These are phyloP conservation scores for Yamadazyma dushanensis DNA, from an alignment of 1,139 yeast species.

Conservation along the genomic window DNA sequence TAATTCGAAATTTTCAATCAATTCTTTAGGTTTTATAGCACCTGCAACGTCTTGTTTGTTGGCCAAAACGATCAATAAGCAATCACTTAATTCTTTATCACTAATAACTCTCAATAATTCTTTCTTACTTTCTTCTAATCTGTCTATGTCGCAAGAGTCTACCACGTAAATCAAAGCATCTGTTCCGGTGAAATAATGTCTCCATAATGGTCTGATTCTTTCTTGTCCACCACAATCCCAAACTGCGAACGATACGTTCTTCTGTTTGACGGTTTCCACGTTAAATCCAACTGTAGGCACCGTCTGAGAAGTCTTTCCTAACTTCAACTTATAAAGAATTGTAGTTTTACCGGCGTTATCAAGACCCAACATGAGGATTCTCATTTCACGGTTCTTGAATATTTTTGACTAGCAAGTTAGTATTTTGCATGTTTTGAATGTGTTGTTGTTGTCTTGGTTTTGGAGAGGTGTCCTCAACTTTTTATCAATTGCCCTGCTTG, in stretches of 20 bases:
- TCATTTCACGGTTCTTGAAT: constrained; percentile 65
- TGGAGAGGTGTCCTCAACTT: too few species aligned
- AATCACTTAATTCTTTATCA: constrained; percentile 79
- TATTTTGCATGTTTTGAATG: constrained; percentile 8
- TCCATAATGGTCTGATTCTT: constrained; percentile 86
- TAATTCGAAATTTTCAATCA: constrained; percentile 59
- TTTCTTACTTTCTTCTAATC: constrained; percentile 76
- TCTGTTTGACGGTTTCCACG: constrained; percentile 88
- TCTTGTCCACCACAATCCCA: constrained; percentile 99
- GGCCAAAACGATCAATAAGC: constrained; percentile 80
- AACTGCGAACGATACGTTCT: constrained; percentile 85
- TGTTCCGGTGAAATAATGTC: constrained; percentile 93
- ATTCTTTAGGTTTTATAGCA: constrained; percentile 63
- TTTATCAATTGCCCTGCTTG: too few species aligned
- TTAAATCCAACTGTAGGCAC: constrained; percentile 95
- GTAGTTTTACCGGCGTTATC: constrained; percentile 94
- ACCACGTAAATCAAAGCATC: constrained; percentile 92
- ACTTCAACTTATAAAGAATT: constrained; percentile 67
- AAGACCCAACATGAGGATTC: constrained; percentile 87
- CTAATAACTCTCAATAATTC: constrained; percentile 76
- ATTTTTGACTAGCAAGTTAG: constrained; percentile 30
- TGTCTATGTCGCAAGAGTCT: constrained; percentile 71
- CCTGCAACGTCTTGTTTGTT: constrained; percentile 82
- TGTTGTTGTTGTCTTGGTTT: too few species aligned
- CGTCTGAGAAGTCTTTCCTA: constrained; percentile 75